Conservation (phyloP, 2,329 filamentous ascomycete genomes). For the Aspergillus cejpii region DNA sequence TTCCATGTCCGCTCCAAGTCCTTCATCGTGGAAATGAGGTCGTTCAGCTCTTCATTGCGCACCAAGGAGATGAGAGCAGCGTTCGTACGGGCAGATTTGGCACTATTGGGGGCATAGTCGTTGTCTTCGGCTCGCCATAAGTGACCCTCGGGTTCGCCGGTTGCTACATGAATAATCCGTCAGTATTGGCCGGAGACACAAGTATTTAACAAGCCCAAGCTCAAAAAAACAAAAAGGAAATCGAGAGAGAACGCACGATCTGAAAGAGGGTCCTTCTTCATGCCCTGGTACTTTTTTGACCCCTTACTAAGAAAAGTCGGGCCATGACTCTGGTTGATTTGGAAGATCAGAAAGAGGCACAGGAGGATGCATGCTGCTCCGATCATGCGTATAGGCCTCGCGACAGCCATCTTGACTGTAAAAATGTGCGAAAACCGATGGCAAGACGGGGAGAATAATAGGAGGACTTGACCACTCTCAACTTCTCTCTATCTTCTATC, state of each 20-base stretch:
- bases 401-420: conserved; percentile 63
- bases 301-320: conserved; percentile 28
- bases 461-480: conserved; percentile 3
- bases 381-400: conserved; percentile 74
- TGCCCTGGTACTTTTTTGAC: conserved; percentile 49
- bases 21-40: conserved; percentile 78
- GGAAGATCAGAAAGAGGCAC: conserved; percentile 72
- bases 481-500: neutral
- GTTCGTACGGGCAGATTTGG: conserved; percentile 76
- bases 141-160: conserved; percentile 71
- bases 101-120: conserved; percentile 69
- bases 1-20: conserved; percentile 97
- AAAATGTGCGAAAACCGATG: conserved; percentile 12
- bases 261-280: conserved; percentile 74
- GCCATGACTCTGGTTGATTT: conserved; percentile 57
- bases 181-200: neutral
- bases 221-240: conserved; percentile 1
- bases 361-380: conserved; percentile 64
- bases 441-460: conserved; percentile 2
- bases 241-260: conserved; percentile 59
- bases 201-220: neutral
- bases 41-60: conserved; percentile 78
- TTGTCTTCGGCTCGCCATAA: conserved; percentile 66
- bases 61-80: conserved; percentile 89
- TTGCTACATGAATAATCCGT: conserved; percentile 50